These are phyloP conservation scores for Chaetomium olivaceum DNA, from an alignment of 2,329 filamentous ascomycete genomes.

Conservation along the genomic window DNA sequence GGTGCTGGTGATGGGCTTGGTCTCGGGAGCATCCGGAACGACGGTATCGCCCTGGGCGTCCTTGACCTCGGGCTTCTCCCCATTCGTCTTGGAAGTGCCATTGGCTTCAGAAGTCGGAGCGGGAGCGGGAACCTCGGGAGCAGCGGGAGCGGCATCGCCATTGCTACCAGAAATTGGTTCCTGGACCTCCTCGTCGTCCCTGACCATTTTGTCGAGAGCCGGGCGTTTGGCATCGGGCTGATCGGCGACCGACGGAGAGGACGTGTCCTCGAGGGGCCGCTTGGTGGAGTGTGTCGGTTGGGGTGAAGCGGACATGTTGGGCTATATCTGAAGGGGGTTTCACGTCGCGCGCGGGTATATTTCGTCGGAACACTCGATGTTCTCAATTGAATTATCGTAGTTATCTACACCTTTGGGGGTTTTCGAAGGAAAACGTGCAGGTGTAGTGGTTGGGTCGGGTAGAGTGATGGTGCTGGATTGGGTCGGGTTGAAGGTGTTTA, in stretches of 20 bases:
- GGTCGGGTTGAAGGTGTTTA: slow-evolving; percentile 28
- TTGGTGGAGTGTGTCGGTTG: slow-evolving; percentile 73
- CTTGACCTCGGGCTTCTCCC: slow-evolving; percentile 51
- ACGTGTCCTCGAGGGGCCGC: slow-evolving; percentile 94
- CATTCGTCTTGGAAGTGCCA: slow-evolving; percentile 52
- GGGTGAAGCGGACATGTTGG: slow-evolving; percentile 73
- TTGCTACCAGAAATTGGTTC: slow-evolving; percentile 44
- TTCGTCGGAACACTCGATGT: slow-evolving; percentile 40
- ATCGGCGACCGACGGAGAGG: slow-evolving; percentile 88
- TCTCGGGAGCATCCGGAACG: slow-evolving; percentile 63
- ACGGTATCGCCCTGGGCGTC: slow-evolving; percentile 69
- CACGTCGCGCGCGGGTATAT: slow-evolving; percentile 37
- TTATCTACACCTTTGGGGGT: slow-evolving; percentile 80
- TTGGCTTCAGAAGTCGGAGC: slow-evolving; percentile 49
- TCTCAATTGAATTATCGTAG: slow-evolving; percentile 50
- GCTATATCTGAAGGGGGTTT: slow-evolving; percentile 37
- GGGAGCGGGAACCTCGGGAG: slow-evolving; percentile 39
- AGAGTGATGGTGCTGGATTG: slow-evolving; percentile 31
- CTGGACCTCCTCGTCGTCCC: slow-evolving; percentile 62
- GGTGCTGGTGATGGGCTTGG: slow-evolving; percentile 49
- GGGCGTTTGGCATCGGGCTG: slow-evolving; percentile 97
- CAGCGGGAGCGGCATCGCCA: slow-evolving; percentile 36
- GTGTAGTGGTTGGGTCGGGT: slow-evolving; percentile 62
- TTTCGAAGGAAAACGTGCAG: slow-evolving; percentile 93
- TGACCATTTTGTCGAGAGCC: slow-evolving; percentile 87